Conservation (phyloP, 2,329 filamentous ascomycete genomes). For the Aspergillus caelatus region DNA sequence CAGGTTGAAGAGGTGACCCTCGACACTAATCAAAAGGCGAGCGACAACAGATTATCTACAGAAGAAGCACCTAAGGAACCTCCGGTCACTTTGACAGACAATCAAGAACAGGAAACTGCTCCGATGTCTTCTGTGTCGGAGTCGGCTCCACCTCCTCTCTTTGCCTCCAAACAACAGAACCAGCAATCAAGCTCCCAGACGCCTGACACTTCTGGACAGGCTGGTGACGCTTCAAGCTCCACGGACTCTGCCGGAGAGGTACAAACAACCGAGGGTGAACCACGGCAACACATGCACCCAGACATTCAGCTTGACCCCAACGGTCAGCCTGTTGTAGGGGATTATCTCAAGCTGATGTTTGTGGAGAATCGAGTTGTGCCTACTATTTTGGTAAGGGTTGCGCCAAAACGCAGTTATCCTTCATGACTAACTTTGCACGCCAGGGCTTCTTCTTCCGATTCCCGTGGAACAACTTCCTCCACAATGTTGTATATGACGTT, state of each 20-base stretch:
- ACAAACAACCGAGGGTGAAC: constrained; percentile 25
- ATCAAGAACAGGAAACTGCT: constrained; percentile 16
- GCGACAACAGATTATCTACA: constrained; percentile 29
- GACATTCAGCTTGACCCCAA: constrained; percentile 62
- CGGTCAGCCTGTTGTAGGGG: constrained; percentile 81
- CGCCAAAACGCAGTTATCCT: neutral
- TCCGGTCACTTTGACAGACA: constrained; percentile 7
- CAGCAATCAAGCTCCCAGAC: constrained; percentile 24
- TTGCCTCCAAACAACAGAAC: constrained; percentile 49
- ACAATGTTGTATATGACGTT: constrained; percentile 98
- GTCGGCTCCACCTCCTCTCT: constrained; percentile 70
- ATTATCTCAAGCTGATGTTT: constrained; percentile 94
- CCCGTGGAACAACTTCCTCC: constrained; percentile 98
- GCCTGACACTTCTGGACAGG: constrained; percentile 23
- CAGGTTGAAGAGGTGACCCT: constrained; percentile 61
- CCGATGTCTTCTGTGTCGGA: constrained; percentile 61
- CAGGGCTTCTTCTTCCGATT: constrained; percentile 98
- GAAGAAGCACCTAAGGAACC: constrained; percentile 16
- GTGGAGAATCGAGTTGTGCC: constrained; percentile 93
- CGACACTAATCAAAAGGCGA: constrained; percentile 58
- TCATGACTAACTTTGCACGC: constrained; percentile 5
- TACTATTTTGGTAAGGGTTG: constrained; percentile 78
- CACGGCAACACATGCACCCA: constrained; percentile 28
- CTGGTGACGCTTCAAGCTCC: constrained; percentile 17
- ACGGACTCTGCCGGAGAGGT: constrained; percentile 22